Evolutionary conservation across 306 rosid genomes (phyloP).

Genomic region (Vigna nakashimae): DNA sequence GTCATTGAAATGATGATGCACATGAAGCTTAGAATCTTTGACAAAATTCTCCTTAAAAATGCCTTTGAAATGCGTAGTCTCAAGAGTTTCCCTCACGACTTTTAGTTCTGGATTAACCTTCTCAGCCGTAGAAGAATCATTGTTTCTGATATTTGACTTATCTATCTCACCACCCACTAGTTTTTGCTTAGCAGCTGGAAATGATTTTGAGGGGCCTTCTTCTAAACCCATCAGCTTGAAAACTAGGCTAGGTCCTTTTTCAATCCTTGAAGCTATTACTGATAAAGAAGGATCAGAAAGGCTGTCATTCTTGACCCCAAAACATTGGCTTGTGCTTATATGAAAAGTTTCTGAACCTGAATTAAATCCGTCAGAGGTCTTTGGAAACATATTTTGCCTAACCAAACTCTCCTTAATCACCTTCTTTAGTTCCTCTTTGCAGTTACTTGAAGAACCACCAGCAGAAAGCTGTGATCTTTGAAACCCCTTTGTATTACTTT

Average conservation of each 20-base stretch:
- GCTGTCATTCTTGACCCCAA: conserved; percentile 34
- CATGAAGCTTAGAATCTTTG: conserved; percentile 46
- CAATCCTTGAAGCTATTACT: conserved; percentile 49
- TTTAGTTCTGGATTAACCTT: conserved; percentile 11
- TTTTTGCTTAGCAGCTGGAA: conserved; percentile 45
- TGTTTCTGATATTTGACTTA: neutral
- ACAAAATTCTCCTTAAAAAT: conserved; percentile 47
- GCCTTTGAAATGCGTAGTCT: conserved; percentile 52
- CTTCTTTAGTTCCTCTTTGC: conserved; percentile 45
- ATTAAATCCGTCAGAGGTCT: conserved; percentile 36
- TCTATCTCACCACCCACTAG: conserved; percentile 31
- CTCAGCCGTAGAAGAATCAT: neutral
- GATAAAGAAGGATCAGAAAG: conserved; percentile 49
- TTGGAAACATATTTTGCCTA: conserved; percentile 38
- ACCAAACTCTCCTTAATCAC: conserved; percentile 49
- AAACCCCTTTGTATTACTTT: neutral
- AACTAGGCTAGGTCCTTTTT: conserved; percentile 61
- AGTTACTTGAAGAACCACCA: conserved; percentile 19
- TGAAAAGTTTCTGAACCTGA: conserved; percentile 58
- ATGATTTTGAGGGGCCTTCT: conserved; percentile 53
- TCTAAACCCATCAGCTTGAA: conserved; percentile 87
- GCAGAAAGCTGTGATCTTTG: neutral
- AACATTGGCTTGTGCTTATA: conserved; percentile 67
- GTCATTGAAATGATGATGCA: conserved; percentile 39
- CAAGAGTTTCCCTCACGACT: neutral